These are phyloP conservation scores for Penicillium sp. DNA, from an alignment of 2,329 filamentous ascomycete genomes.

Conservation along the genomic window DNA sequence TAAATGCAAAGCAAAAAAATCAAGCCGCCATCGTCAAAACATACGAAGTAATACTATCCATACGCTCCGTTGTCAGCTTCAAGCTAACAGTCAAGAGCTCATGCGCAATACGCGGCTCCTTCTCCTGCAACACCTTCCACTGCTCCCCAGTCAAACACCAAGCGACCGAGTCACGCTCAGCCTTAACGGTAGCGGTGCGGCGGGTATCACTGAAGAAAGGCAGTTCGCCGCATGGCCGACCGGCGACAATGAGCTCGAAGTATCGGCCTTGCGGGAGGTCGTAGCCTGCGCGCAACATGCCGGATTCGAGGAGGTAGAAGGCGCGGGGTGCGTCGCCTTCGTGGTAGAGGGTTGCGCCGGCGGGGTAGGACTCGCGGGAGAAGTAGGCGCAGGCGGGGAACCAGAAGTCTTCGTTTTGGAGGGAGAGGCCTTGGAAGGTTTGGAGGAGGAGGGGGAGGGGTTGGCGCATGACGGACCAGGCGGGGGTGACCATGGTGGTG, in stretches of 20 bases:
- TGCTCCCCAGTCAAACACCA: constrained; percentile 75
- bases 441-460: constrained; percentile 90
- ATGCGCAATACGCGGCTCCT: constrained; percentile 74
- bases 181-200: constrained; percentile 81
- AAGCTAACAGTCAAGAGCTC: constrained; percentile 86
- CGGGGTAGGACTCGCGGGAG: constrained; percentile 63
- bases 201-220: constrained; percentile 93
- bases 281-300: constrained; percentile 88
- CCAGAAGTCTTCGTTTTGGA: constrained; percentile 94
- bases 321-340: constrained; percentile 75
- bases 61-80: constrained; percentile 91
- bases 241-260: constrained; percentile 88
- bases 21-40: constrained; percentile 29
- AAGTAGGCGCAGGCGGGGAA: constrained; percentile 79
- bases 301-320: constrained; percentile 88
- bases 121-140: constrained; percentile 72
- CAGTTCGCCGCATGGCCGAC: constrained; percentile 91
- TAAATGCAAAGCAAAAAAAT: constrained; percentile 5
- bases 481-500: constrained; percentile 56
- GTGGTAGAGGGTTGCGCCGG: constrained; percentile 74
- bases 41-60: constrained; percentile 69
- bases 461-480: constrained; percentile 86
- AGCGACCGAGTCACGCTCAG: constrained; percentile 77
- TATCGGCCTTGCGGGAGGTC: constrained; percentile 85
- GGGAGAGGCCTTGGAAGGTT: constrained; percentile 86